Evolutionary conservation across 495 filamentous ascomycete species (phyloP).

Genomic region (Chaetomium tenue): DNA sequence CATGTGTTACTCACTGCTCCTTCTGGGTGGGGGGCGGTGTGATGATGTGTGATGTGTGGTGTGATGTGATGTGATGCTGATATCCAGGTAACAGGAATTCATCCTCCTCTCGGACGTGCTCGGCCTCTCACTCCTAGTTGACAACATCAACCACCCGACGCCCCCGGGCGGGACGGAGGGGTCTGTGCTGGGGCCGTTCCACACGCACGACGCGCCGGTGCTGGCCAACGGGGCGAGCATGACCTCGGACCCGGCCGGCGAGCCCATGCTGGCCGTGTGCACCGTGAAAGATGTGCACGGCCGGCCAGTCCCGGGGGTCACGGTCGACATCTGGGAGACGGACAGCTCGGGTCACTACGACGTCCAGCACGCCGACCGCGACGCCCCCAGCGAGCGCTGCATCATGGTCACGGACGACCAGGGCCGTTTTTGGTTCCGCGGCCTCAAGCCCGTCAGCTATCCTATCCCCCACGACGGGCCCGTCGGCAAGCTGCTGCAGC

Average conservation of each 20-base stretch:
- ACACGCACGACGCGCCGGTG: conserved; percentile 79
- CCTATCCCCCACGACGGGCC: conserved; percentile 89
- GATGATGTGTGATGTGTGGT: no score
- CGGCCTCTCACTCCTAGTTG: conserved; percentile 84
- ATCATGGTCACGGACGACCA: conserved; percentile 68
- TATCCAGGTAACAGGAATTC: conserved; percentile 64
- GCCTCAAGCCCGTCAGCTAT: conserved; percentile 83
- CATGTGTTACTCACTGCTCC: neutral
- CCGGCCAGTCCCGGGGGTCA: conserved; percentile 64
- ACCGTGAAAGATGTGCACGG: conserved; percentile 68
- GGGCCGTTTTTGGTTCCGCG: conserved; percentile 85
- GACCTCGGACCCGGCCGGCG: conserved; percentile 67
- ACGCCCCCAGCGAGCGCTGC: conserved; percentile 75
- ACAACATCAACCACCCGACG: conserved; percentile 90
- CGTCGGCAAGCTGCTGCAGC: conserved; percentile 72
- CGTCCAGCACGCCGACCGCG: conserved; percentile 72
- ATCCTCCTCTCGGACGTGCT: conserved; percentile 91
- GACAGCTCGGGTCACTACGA: conserved; percentile 86
- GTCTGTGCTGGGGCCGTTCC: conserved; percentile 89
- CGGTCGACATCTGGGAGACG: conserved; percentile 93
- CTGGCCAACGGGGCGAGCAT: conserved; percentile 64
- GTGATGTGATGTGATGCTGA: neutral
- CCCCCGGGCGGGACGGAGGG: conserved; percentile 73
- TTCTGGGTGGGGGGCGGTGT: neutral
- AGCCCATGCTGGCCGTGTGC: conserved; percentile 74